phyloP scores from a whole-genome alignment of 371 early-diverging fungal species.

The Catenaria anguillulae region DNA sequence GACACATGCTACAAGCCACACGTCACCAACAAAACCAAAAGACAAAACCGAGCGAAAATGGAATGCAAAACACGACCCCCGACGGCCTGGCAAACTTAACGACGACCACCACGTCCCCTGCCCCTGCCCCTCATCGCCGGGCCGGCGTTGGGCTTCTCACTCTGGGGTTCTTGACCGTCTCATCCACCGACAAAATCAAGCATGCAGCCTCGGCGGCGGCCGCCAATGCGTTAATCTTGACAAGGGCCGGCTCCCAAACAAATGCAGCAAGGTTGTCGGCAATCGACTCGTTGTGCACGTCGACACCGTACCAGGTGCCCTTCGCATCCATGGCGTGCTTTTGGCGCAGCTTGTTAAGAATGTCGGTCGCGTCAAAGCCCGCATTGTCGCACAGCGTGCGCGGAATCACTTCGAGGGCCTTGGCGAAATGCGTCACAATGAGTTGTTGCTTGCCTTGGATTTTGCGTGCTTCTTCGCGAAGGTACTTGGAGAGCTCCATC shows the following conservation, averaged over 20 bases:
- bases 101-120: slow-evolving; percentile 9
- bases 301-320: slow-evolving; percentile 84
- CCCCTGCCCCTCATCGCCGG: slow-evolving; percentile 5
- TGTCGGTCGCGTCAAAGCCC: slow-evolving; percentile 98
- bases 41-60: too few species aligned
- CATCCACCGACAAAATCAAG: slow-evolving; percentile 87
- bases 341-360: slow-evolving; percentile 92
- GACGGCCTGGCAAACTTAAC: too few species aligned
- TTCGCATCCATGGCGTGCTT: slow-evolving; percentile 59
- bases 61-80: too few species aligned
- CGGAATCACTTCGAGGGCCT: slow-evolving; percentile 98
- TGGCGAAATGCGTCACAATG: slow-evolving; percentile 90
- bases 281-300: slow-evolving; percentile 76
- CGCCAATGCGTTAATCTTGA: slow-evolving; percentile 94
- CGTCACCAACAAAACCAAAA: too few species aligned
- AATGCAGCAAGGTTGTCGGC: slow-evolving; percentile 85
- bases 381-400: slow-evolving; percentile 98
- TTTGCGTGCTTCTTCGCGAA: slow-evolving; percentile 80
- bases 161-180: slow-evolving; percentile 64
- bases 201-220: slow-evolving; percentile 96
- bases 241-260: slow-evolving; percentile 98
- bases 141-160: slow-evolving; percentile 25
- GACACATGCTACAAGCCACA: too few species aligned
- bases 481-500: slow-evolving; percentile 92
- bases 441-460: slow-evolving; percentile 94